Conservation (phyloP, 768 basidiomycete species). For the Goffeauzyma gilvescens region DNA sequence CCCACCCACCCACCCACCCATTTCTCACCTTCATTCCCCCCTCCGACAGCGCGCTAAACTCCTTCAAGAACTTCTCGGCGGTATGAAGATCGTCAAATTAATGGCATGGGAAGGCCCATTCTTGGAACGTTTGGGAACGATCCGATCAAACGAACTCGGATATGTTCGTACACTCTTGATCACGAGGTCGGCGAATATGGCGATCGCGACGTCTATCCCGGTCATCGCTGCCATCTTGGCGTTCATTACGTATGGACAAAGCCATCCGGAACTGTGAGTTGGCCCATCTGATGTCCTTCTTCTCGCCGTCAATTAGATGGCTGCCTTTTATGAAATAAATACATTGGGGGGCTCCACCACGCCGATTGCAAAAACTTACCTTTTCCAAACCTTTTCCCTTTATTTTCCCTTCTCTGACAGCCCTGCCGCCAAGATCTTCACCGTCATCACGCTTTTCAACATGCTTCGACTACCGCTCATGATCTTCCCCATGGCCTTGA, state of each 20-base stretch:
- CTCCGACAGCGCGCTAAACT: constrained; percentile 70
- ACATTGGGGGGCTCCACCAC: no score
- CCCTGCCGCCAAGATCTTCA: constrained; percentile 61
- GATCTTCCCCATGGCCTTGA: constrained; percentile 42
- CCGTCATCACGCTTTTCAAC: constrained; percentile 69
- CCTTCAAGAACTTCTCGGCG: constrained; percentile 69
- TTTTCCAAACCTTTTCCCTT: constrained; percentile 32
- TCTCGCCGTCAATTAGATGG: background rate
- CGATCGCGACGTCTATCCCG: constrained; percentile 50
- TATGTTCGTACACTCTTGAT: constrained; percentile 35
- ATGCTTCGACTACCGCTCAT: constrained; percentile 63
- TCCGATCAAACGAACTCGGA: constrained; percentile 52
- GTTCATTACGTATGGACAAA: constrained; percentile 48
- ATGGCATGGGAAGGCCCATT: constrained; percentile 78
- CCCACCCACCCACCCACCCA: no score
- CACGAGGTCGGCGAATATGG: constrained; percentile 22
- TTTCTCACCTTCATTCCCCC: no score
- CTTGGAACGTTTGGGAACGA: constrained; percentile 49
- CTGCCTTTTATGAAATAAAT: no score
- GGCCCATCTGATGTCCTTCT: background rate
- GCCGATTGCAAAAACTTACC: no score
- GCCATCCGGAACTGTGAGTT: constrained; percentile 23
- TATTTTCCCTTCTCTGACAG: constrained; percentile 38
- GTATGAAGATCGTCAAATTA: constrained; percentile 82
- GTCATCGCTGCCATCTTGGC: constrained; percentile 53